Percentiles rank a stretch among this genome's conserved stretches.
Conservation (phyloP, 768 basidiomycete genomes). For the Phylloporus sp. region DNA sequence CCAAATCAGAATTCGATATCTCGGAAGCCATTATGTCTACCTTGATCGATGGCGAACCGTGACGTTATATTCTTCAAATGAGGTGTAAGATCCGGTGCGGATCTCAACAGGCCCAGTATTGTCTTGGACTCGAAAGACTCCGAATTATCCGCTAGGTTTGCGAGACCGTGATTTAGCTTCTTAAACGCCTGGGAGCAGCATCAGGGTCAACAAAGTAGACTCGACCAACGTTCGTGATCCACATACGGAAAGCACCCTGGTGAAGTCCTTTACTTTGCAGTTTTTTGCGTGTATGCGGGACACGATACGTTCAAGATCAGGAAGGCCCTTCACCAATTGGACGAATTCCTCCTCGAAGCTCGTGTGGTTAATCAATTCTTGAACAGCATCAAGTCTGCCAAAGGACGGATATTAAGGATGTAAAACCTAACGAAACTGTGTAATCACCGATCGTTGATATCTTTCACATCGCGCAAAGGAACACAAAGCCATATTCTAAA, state of each 20-base stretch:
- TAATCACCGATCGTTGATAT: slow-evolving; percentile 83
- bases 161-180: slow-evolving; percentile 64
- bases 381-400: slow-evolving; percentile 84
- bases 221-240: neutral
- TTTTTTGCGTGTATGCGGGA: slow-evolving; percentile 94
- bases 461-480: slow-evolving; percentile 75
- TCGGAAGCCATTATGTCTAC: slow-evolving; percentile 33
- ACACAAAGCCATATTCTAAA: slow-evolving; percentile 97
- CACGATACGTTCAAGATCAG: slow-evolving; percentile 91
- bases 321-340: slow-evolving; percentile 72
- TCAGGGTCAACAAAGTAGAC: slow-evolving; percentile 1
- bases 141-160: slow-evolving; percentile 56
- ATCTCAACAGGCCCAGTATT: slow-evolving; percentile 68
- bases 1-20: slow-evolving; percentile 20
- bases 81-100: slow-evolving; percentile 74
- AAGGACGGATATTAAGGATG: slow-evolving; percentile 15
- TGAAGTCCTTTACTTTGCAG: slow-evolving; percentile 83
- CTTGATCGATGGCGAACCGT: slow-evolving; percentile 61
- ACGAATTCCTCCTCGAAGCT: slow-evolving; percentile 76
- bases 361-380: slow-evolving; percentile 81
- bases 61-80: slow-evolving; percentile 69
- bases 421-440: slow-evolving; percentile 8
- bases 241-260: slow-evolving; percentile 72
- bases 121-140: slow-evolving; percentile 75
- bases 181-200: slow-evolving; percentile 63